Conservation (phyloP, 2,329 filamentous ascomycete species). For the Fusarium falciforme region DNA sequence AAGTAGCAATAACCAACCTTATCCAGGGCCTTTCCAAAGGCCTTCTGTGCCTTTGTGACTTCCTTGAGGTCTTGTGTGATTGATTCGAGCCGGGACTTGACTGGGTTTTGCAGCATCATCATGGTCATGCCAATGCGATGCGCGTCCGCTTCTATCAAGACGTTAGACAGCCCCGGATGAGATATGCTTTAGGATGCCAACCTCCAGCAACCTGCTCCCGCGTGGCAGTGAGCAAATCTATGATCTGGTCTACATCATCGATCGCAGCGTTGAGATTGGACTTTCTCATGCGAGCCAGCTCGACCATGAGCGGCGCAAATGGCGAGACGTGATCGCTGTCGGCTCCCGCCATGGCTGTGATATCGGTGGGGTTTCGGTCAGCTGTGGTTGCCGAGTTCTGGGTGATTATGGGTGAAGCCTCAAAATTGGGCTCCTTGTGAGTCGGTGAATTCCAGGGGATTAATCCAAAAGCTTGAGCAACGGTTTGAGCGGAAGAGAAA, state of each 20-base stretch:
- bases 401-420: background rate
- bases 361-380: slow-evolving; percentile 2
- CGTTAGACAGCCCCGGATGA: slow-evolving; percentile 22
- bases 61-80: slow-evolving; percentile 86
- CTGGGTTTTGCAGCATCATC: slow-evolving; percentile 85
- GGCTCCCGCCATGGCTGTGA: slow-evolving; percentile 48
- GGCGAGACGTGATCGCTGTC: slow-evolving; percentile 55
- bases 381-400: background rate
- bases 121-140: slow-evolving; percentile 79
- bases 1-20: slow-evolving; percentile 63
- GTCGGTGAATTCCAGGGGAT: background rate
- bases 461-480: slow-evolving; percentile 9
- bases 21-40: slow-evolving; percentile 87
- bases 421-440: background rate
- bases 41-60: slow-evolving; percentile 83
- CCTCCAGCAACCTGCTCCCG: slow-evolving; percentile 79
- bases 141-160: slow-evolving; percentile 47
- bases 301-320: slow-evolving; percentile 72
- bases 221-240: slow-evolving; percentile 79
- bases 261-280: slow-evolving; percentile 77
- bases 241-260: slow-evolving; percentile 83
- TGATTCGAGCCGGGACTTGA: slow-evolving; percentile 83
- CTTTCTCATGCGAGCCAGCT: slow-evolving; percentile 78
- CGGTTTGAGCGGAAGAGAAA: slow-evolving; percentile 10
- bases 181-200: slow-evolving; percentile 46